Base-by-base conservation (phyloP, 768 basidiomycete genomes). In the Psilocybe cyanescens region DNA sequence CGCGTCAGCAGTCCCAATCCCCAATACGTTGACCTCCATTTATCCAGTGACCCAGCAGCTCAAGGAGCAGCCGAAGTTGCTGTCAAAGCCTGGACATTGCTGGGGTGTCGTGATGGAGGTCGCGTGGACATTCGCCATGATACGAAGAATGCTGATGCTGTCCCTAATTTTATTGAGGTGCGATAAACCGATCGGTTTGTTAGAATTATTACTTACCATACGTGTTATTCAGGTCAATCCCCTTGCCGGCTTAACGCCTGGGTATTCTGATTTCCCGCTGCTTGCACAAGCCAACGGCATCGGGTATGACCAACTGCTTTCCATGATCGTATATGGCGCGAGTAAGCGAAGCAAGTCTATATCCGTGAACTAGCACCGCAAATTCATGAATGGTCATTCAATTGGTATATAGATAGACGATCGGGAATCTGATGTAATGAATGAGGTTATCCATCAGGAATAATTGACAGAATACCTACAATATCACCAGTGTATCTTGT, bases 81-180 rank as follows among this genome's bases (percentile, higher is more conserved):
- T 33, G 46, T 71, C 31, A 63, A 55, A 30, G 63, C 65, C 7
- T 71, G 68, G 65, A 62, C 35, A 11, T 7, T 61, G 6, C 48
- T 69, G 24, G 70, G 66, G 9, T 70, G 69, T 39, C 62, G 66
- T 19, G 70, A 71, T 57, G 66, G 64, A 47, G 70, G 70, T 3
- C 63, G 70, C 19, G 44, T 71, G 8, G 68, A 69, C 37, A 48
- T 69, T 50, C 67, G 69, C 11, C 46, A 60, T 16, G 60, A 68
- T 45, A 58, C 28, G 29, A 51, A 53, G 52, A 54, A 41, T 8
- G 17, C 14, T 8, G 24, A 57, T 16, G 63, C 61, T 24, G 37
- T 62, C 12, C 61, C 63, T 0, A 62, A 65, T 45, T 56, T 67
- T 24, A 65, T 64, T 31, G 66, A 67, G 58, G 65, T 60, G 41